Evolutionary conservation across 352 stramenopile genomes (phyloP).

Genomic region (Saprolegnia diclina): DNA sequence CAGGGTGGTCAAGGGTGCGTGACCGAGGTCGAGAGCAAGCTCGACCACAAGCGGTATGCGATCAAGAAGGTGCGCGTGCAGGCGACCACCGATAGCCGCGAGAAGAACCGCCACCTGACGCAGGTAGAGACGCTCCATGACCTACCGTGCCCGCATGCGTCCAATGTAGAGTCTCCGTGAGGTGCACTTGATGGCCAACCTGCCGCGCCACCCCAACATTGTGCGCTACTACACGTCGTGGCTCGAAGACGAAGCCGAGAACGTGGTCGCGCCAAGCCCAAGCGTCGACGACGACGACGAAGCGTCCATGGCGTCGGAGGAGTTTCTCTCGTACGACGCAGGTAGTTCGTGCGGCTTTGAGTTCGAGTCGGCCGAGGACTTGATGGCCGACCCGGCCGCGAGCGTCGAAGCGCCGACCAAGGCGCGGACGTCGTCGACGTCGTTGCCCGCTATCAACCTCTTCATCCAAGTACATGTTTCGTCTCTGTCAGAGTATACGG

Average conservation of each 20-base stretch:
- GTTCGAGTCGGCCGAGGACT: constrained; percentile 18
- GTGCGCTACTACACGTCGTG: constrained; percentile 77
- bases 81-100: constrained; percentile 13
- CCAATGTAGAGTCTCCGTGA: constrained; percentile 58
- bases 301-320: constrained; percentile 27
- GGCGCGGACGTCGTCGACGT: constrained; percentile 30
- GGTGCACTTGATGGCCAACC: constrained; percentile 67
- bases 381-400: not conserved
- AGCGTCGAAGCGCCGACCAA: constrained; percentile 33
- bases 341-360: constrained; percentile 33
- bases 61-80: constrained; percentile 66
- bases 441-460: constrained; percentile 45
- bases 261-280: constrained; percentile 33
- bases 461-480: constrained; percentile 64
- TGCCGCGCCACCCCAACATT: constrained; percentile 64
- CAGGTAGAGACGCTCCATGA: constrained; percentile 28
- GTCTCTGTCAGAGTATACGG: constrained; percentile 26
- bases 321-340: constrained; percentile 14
- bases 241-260: constrained; percentile 46
- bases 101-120: constrained; percentile 17
- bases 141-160: constrained; percentile 37
- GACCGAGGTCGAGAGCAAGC: constrained; percentile 65
- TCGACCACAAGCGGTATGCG: constrained; percentile 67
- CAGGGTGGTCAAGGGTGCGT: constrained; percentile 68
- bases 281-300: constrained; percentile 40